These are phyloP conservation scores for Yarrowia galli DNA, from an alignment of 1,139 yeast species.

Conservation along the genomic window DNA sequence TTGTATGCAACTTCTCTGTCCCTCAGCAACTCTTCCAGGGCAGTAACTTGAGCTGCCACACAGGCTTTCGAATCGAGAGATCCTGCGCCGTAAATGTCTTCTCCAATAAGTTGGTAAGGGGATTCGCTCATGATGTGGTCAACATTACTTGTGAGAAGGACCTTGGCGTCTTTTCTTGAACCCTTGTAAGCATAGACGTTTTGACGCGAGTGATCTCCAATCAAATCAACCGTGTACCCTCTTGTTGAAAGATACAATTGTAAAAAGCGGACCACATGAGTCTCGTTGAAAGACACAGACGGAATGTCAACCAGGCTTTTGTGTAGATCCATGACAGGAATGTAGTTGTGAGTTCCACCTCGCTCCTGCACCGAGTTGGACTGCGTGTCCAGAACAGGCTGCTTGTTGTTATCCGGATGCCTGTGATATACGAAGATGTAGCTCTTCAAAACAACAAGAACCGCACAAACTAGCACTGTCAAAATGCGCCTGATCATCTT, in stretches of 20 bases:
- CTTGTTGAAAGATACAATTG: neutral
- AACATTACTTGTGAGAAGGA: conserved; percentile 1
- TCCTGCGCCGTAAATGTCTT: neutral
- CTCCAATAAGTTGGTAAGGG: neutral
- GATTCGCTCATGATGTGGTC: neutral
- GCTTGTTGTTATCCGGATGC: neutral
- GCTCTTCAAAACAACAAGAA: neutral
- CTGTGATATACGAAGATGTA: neutral
- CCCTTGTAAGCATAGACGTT: conserved; percentile 16
- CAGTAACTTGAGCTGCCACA: conserved; percentile 2
- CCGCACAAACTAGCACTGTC: neutral
- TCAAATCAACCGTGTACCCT: conserved; percentile 1
- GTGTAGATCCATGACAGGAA: conserved; percentile 1
- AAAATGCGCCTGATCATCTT: neutral
- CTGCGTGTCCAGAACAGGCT: neutral
- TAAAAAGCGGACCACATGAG: neutral
- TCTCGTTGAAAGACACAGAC: conserved; percentile 1
- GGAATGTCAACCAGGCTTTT: conserved; percentile 13
- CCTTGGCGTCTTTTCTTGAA: neutral
- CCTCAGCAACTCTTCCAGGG: conserved; percentile 3
- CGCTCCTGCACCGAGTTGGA: neutral
- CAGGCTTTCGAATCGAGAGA: conserved; percentile 3
- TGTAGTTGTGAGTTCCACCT: neutral
- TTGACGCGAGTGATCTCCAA: neutral
- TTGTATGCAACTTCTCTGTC: conserved; percentile 9